Evolutionary conservation across 2,329 filamentous ascomycete genomes (phyloP), one percentile per base, ranked within the genome.

Genomic region (Phoma sp.): DNA sequence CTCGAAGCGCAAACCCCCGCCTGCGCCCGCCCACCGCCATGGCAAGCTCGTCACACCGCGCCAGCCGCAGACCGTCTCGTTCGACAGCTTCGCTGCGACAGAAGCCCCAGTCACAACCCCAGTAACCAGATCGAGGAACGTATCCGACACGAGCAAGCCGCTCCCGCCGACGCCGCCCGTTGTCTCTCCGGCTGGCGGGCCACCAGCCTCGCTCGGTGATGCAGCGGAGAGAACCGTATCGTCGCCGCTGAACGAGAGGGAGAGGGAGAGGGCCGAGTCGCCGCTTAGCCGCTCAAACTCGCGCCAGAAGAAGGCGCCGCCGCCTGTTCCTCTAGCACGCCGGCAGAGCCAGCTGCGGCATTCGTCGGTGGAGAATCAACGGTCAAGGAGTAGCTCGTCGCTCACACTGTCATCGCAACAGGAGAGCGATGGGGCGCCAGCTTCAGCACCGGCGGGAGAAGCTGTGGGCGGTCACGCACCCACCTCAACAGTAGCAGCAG

Each of bases 1-100:
- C 60, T 89, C 88, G 68, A 86, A 85, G 73, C 85, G 84, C 59
- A 88, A 89, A 11, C 89, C 90, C 4, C 88, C 89, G 1, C 73
- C 72, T 22, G 66, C 71, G 6, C 89, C 89, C 9, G 91, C 83
- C 68, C 91, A 89, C 46, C 85, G 89, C 49, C 89, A 93, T 75
- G 91, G 91, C 4, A 93, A 89, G 73, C 81, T 87, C 14, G 89
- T 93, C 60, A 85, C 81, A 60, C 72, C 65, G 61, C 55, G 76
- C 75, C 79, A 54, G 62, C 78, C 68, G 52, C 75, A 69, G 68
- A 74, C 60, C 14, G 69, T 73, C 7, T 64, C 72, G 2, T 75
- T 74, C 33, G 66, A 68, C 14, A 69, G 66, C 36, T 71, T 74
- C 37, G 57, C 67, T 49, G 52, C 69, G 14, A 67, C 43, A 40